phyloP scores from a whole-genome alignment of 2,329 filamentous ascomycete genomes.

The Didymella keratinophila region DNA sequence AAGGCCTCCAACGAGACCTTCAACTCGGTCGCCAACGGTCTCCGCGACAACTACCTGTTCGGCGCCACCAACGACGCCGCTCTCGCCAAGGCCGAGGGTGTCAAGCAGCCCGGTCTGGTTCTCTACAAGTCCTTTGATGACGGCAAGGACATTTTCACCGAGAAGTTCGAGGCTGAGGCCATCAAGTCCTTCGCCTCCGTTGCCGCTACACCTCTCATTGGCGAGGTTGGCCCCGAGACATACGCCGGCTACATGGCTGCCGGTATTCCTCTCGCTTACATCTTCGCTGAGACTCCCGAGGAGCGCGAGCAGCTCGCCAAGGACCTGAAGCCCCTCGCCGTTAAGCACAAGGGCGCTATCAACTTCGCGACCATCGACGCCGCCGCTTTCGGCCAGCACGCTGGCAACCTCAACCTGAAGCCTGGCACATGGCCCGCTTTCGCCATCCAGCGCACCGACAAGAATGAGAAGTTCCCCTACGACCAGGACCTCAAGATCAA shows the following conservation, averaged over 20 bases:
- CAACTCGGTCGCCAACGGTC: slow-evolving; percentile 73
- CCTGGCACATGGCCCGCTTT: slow-evolving; percentile 95
- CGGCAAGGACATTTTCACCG: slow-evolving; percentile 84
- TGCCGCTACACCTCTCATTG: slow-evolving; percentile 86
- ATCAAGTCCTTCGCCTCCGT: slow-evolving; percentile 86
- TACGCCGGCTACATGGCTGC: slow-evolving; percentile 94
- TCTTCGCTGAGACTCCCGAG: slow-evolving; percentile 92
- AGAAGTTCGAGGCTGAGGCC: slow-evolving; percentile 80
- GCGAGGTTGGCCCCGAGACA: slow-evolving; percentile 96
- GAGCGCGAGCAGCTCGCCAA: slow-evolving; percentile 82
- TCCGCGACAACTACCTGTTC: slow-evolving; percentile 92
- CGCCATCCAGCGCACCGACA: slow-evolving; percentile 92
- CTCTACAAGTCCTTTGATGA: slow-evolving; percentile 99
- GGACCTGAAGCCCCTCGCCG: slow-evolving; percentile 82
- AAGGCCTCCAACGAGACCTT: slow-evolving; percentile 90
- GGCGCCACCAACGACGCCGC: slow-evolving; percentile 83
- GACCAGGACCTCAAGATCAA: slow-evolving; percentile 84
- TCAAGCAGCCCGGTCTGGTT: slow-evolving; percentile 84
- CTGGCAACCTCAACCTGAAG: slow-evolving; percentile 96
- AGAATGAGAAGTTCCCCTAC: slow-evolving; percentile 97
- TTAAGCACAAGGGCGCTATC: slow-evolving; percentile 91
- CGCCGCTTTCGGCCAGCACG: slow-evolving; percentile 91
- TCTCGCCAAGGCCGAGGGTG: slow-evolving; percentile 88
- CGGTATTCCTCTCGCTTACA: slow-evolving; percentile 92
- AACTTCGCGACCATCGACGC: slow-evolving; percentile 99